Evolutionary conservation across 768 basidiomycete genomes (phyloP).

Genomic region (Cystofilobasidium ferigula): DNA sequence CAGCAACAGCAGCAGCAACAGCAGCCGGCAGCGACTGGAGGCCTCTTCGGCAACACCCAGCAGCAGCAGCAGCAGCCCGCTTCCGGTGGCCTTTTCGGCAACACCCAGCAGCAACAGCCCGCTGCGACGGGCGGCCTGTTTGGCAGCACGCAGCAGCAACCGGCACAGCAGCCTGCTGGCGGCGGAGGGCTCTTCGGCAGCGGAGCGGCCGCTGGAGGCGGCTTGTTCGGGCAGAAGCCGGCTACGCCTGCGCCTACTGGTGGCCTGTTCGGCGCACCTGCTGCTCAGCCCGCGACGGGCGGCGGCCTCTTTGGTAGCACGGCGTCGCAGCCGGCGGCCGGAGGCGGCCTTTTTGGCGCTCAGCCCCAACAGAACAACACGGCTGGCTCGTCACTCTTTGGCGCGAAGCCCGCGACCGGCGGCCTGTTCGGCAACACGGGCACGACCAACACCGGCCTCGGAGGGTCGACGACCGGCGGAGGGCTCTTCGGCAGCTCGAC

Average conservation of each 20-base stretch:
- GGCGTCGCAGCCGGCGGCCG: conserved; percentile 12
- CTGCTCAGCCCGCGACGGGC: conserved; percentile 7
- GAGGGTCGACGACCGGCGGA: conserved; percentile 10
- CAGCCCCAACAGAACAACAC: background rate
- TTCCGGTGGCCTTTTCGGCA: conserved; percentile 27
- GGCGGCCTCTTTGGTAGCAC: conserved; percentile 15
- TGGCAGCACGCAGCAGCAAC: conserved; percentile 11
- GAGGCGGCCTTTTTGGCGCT: conserved; percentile 23
- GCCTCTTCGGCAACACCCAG: conserved; percentile 10
- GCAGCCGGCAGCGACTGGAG: conserved; percentile 12
- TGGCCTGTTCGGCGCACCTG: conserved; percentile 29
- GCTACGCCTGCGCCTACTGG: conserved; percentile 24
- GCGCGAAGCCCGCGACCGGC: background rate
- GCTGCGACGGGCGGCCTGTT: conserved; percentile 15
- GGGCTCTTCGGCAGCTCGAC: conserved; percentile 19
- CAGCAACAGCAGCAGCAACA: conserved; percentile 7
- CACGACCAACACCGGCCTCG: background rate
- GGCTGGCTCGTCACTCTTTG: conserved; percentile 4
- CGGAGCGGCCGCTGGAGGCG: conserved; percentile 14
- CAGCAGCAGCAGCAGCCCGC: background rate
- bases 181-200: conserved; percentile 15
- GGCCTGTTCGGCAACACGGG: conserved; percentile 20
- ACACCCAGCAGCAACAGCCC: conserved; percentile 14
- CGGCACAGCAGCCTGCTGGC: background rate
- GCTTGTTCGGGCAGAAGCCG: conserved; percentile 28